Conservation (phyloP, 306 rosid genomes). For the Gynostemma pentaphyllum region DNA sequence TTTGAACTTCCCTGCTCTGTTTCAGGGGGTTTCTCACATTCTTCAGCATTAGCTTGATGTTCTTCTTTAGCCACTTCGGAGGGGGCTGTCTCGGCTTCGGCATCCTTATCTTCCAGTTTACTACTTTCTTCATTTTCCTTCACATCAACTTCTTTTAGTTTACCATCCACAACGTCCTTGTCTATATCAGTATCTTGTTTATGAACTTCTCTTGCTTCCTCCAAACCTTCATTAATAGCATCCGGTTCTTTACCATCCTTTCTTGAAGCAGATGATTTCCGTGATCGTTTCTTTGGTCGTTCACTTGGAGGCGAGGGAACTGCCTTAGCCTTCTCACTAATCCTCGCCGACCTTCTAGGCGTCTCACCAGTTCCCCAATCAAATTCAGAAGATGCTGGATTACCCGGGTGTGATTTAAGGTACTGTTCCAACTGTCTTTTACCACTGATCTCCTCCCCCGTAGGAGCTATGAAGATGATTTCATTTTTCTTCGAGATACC, state of each 20-base stretch:
- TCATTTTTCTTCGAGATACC: constrained; percentile 43
- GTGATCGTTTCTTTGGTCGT: neutral
- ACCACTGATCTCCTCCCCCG: constrained; percentile 66
- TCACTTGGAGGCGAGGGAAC: neutral
- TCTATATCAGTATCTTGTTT: neutral
- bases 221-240: neutral
- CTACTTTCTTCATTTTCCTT: neutral
- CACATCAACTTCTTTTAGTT: neutral
- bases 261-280: neutral
- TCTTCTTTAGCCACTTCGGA: neutral
- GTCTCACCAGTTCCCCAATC: constrained; percentile 95
- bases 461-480: constrained; percentile 67
- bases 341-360: constrained; percentile 81
- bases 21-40: neutral
- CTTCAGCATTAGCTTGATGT: neutral
- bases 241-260: neutral
- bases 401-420: constrained; percentile 74
- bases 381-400: constrained; percentile 57
- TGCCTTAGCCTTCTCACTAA: constrained; percentile 19
- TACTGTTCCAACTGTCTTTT: constrained; percentile 67
- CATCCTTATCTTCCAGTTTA: neutral
- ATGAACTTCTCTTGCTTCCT: neutral
- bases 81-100: neutral
- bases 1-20: neutral
- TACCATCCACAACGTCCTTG: neutral